These are phyloP conservation scores for Cercospora sp. DNA, from an alignment of 2,329 filamentous ascomycete genomes.

Conservation along the genomic window DNA sequence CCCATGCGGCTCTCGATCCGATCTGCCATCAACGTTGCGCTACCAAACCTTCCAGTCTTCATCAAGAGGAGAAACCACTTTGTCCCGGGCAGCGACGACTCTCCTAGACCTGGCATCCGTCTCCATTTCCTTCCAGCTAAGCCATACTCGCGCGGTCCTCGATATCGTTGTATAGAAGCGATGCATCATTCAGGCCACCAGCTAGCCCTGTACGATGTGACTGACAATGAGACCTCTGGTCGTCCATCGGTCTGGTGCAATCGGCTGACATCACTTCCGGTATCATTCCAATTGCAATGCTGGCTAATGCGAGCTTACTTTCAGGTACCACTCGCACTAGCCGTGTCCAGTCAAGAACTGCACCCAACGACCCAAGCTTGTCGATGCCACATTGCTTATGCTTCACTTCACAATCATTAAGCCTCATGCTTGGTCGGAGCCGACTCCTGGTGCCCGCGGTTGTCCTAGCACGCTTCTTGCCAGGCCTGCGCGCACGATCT, in stretches of 20 bases:
- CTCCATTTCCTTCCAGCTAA: neutral
- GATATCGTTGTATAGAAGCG: neutral
- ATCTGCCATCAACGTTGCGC: neutral
- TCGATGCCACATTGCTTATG: slow-evolving; percentile 2
- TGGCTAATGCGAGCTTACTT: neutral
- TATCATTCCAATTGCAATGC: neutral
- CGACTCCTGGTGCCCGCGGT: neutral
- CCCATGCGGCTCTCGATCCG: neutral
- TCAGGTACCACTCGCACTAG: neutral
- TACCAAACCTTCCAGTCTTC: neutral
- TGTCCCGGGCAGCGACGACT: neutral
- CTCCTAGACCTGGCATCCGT: neutral
- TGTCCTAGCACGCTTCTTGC: neutral
- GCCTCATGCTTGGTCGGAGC: neutral
- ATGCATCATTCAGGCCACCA: neutral
- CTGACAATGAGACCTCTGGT: neutral
- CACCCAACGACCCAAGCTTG: neutral
- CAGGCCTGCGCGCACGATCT: neutral
- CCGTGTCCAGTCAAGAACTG: neutral
- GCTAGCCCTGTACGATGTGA: neutral
- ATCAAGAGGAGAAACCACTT: neutral
- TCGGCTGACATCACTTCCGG: slow-evolving; percentile 4
- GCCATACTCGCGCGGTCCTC: neutral
- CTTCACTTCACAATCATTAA: neutral
- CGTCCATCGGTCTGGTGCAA: neutral